These are phyloP conservation scores for Pleurotus citrinopileatus DNA, from an alignment of 768 basidiomycete species.

Conservation along the genomic window DNA sequence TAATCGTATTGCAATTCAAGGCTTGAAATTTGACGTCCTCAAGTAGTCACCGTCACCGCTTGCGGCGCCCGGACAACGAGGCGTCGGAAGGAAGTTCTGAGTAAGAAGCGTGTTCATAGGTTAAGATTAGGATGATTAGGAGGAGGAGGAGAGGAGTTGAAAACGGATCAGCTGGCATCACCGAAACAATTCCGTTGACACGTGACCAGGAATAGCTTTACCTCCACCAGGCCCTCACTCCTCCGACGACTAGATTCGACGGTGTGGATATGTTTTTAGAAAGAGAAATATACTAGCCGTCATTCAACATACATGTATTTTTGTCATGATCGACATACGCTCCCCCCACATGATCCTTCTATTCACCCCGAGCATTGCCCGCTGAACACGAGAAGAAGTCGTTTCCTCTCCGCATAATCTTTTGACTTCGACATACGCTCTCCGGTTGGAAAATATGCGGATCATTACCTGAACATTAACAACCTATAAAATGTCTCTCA, in stretches of 20 bases:
- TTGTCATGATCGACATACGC: neutral
- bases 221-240: neutral
- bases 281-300: too few relatives aligned
- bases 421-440: neutral
- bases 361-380: constrained; percentile 1
- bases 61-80: neutral
- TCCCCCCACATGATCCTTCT: neutral
- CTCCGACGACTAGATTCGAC: neutral
- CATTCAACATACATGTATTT: too few relatives aligned
- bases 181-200: neutral
- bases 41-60: neutral
- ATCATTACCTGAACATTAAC: neutral
- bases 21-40: neutral
- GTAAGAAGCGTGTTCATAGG: too few relatives aligned
- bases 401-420: neutral
- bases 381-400: constrained; percentile 1
- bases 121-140: too few relatives aligned
- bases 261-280: too few relatives aligned
- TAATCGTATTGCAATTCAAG: too few relatives aligned
- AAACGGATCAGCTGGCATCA: too few relatives aligned
- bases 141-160: too few relatives aligned
- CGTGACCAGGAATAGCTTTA: neutral
- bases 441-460: neutral
- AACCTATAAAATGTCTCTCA: neutral
- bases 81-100: too few relatives aligned